Evolutionary conservation across 2,329 filamentous ascomycete species (phyloP), one percentile per base, ranked within the genome.

Genomic region (Cercospora canescens): DNA sequence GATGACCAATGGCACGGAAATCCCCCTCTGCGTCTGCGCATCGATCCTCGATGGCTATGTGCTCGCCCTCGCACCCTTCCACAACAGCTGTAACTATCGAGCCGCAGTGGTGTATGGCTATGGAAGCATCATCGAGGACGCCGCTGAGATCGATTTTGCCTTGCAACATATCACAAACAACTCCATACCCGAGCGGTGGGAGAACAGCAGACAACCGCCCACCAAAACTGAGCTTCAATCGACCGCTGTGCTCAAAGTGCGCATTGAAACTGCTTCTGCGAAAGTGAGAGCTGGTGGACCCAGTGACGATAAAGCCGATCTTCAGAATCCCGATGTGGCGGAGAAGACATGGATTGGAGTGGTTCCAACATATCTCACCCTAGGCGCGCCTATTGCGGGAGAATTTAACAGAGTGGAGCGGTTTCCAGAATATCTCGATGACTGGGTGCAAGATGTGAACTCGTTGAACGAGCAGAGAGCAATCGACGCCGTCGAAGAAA

Each of bases 61-160:
- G 8, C 86, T 96, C 34, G 86, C 91, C 21, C 85, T 96, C 14
- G 93, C 92, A 0, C 91, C 92, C 12, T 91, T 92, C 81, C 87
- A 86, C 66, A 92, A 96, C 82, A 91, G 87, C 80, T 94, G 92
- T 82, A 74, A 96, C 82, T 96, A 95, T 81, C 91, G 92, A 68
- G 92, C 89, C 41, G 91, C 91, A 11, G 82, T 93, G 8, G 83
- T 95, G 12, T 93, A 94, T 74, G 93, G 93, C 1, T 86, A 89
- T 76, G 93, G 90, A 0, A 82, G 79, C 8, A 78, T 90, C 1
- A 91, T 96, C 6, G 86, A 87, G 1, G 87, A 90, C 4, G 90
- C 94, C 6, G 86, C 84, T 2, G 93, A 96, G 81, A 91, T 91
- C 75, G 76, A 91, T 5, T 95, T 87, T 80, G 92, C 92, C 7